Conservation (phyloP, 2,329 filamentous ascomycete genomes). For the Talaromyces rugulosus region DNA sequence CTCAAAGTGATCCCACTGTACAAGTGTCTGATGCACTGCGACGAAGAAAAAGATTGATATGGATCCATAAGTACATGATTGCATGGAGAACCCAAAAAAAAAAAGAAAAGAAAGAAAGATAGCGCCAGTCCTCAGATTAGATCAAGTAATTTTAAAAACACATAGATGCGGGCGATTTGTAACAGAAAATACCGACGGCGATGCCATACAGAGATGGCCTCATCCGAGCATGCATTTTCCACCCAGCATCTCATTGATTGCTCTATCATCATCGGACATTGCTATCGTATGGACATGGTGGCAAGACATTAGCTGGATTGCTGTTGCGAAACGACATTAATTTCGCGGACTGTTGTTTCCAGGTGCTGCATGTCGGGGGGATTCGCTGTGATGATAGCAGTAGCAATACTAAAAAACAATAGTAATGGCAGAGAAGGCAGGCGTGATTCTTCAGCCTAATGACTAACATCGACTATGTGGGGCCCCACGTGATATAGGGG, state of each 20-base stretch:
- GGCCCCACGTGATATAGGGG: neutral
- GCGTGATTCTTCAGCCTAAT: neutral
- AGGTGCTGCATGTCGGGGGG: neutral
- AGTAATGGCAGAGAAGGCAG: neutral
- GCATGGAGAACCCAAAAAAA: too few relatives aligned
- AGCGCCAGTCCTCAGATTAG: slow-evolving; percentile 52
- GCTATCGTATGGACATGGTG: neutral
- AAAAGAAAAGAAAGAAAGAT: neutral
- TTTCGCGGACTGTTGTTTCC: neutral
- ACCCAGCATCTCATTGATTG: slow-evolving; percentile 19
- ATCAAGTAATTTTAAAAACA: slow-evolving; percentile 54
- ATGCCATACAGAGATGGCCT: slow-evolving; percentile 21
- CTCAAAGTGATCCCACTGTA: too few relatives aligned
- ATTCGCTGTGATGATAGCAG: too few relatives aligned
- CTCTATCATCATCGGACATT: slow-evolving; percentile 33
- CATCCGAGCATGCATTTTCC: slow-evolving; percentile 17
- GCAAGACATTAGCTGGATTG: neutral
- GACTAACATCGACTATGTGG: neutral
- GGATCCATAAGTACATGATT: too few relatives aligned
- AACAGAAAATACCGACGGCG: slow-evolving; percentile 11
- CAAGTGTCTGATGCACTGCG: too few relatives aligned
- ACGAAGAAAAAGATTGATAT: too few relatives aligned
- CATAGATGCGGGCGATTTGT: slow-evolving; percentile 31
- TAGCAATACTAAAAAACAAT: too few relatives aligned
- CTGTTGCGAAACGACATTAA: slow-evolving; percentile 1